Evolutionary conservation across 164 flowering plant genomes (phyloP), one percentile per base, ranked within the genome.

Genomic region (Dillenia turbinata): DNA sequence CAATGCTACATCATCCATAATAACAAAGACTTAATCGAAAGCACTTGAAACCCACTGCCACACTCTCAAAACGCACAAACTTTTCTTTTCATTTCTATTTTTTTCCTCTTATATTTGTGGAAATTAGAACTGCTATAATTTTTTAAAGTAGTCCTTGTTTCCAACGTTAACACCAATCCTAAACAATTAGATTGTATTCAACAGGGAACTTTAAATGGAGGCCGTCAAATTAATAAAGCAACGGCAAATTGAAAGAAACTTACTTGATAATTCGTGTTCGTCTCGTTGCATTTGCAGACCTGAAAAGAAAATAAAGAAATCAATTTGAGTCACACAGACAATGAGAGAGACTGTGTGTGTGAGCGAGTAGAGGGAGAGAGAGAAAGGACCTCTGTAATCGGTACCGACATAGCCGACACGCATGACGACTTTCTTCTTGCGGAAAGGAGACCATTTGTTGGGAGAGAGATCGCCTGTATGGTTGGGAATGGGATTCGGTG

Each of bases 381-480:
- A 63, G 49, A 17, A 14, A 0, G 15, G 45, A 83, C 96, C 98
- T 80, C 81, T 75, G 75, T 87, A 89, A 55, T 88, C 76, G 54
- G 92, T 70, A 3, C 97, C 97, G 5, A 84, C 88, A 46, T 91
- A 91, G 2, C 96, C 93, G 61, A 91, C 86, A 14, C 96, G 92
- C 87, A 85, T 76, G 47, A 81, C 88, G 17, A 91, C 94, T 68
- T 83, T 87, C 78, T 85, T 87, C 78, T 85, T 87, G 47, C 83
- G 78, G 53, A 74, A 69, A 6, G 88, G 48, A 24, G 77, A 67
- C 93, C 93, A 87, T 76, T 71, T 83, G 9, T 54, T 19, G 49
- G 56, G 49, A 11, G 57, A 17, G 8, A 44, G 48, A 6, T 61
- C 60, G 40, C 47, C 24, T 22, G 48, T 2, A 33, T 45, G 54